A percentile compares a stretch with the other conserved stretches of the same genome.
Conservation (phyloP, 2,329 filamentous ascomycete genomes). For the Juglanconis oblonga region DNA sequence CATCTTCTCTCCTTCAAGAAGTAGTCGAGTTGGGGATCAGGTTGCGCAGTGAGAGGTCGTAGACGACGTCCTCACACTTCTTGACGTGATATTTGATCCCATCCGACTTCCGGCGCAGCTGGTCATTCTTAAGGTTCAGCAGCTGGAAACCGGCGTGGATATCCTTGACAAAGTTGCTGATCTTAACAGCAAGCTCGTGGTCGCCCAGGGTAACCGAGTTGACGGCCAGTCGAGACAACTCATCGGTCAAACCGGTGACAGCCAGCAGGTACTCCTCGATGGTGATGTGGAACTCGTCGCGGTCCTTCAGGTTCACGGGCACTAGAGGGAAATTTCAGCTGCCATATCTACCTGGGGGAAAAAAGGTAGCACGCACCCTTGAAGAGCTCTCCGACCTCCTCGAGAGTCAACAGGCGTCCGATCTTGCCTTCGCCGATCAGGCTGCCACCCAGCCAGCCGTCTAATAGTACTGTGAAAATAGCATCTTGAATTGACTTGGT, state of each 20-base stretch:
- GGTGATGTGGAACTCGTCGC: constrained; percentile 89
- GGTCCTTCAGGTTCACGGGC: constrained; percentile 85
- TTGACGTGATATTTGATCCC: constrained; percentile 97
- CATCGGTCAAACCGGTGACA: constrained; percentile 82
- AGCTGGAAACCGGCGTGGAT: constrained; percentile 95
- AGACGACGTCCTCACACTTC: constrained; percentile 97
- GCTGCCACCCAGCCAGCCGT: constrained; percentile 75
- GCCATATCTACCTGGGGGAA: background rate
- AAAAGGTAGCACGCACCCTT: constrained; percentile 51
- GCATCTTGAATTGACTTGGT: constrained; percentile 78
- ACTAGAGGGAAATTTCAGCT: constrained; percentile 47
- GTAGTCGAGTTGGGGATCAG: constrained; percentile 53
- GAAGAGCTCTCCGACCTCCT: constrained; percentile 78
- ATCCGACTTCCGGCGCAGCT: constrained; percentile 81
- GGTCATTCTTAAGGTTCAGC: constrained; percentile 95
- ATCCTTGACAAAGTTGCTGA: constrained; percentile 91
- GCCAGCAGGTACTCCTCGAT: constrained; percentile 96
- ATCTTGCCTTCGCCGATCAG: constrained; percentile 53
- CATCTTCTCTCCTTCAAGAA: constrained; percentile 1
- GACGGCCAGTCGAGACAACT: constrained; percentile 85
- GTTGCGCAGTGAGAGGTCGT: constrained; percentile 86
- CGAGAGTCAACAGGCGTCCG: constrained; percentile 76
- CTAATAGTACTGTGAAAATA: constrained; percentile 55
- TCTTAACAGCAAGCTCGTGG: constrained; percentile 78
- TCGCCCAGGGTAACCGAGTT: constrained; percentile 94